These are phyloP conservation scores for Colletotrichum shisoi DNA, from an alignment of 2,329 filamentous ascomycete species.

Conservation along the genomic window DNA sequence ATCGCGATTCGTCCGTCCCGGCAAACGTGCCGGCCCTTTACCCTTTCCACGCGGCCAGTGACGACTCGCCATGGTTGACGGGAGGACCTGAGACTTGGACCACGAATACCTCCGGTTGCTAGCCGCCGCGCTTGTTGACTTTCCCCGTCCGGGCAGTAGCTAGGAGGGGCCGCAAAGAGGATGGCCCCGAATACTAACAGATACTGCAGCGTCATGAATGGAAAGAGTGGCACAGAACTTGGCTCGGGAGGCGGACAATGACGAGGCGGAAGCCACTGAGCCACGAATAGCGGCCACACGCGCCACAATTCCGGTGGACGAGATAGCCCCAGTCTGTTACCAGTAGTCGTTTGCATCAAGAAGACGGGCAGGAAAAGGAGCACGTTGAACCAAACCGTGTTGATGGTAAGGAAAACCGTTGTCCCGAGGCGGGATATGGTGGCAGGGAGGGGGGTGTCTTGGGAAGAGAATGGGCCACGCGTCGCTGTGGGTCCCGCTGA, in stretches of 20 bases:
- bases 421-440: constrained; percentile 12
- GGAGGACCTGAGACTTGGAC: constrained; percentile 28
- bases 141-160: background rate
- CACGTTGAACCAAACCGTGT: constrained; percentile 5
- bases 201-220: background rate
- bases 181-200: background rate
- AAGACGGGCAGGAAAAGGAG: constrained; percentile 11
- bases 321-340: constrained; percentile 5
- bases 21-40: constrained; percentile 8
- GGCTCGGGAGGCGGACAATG: constrained; percentile 15
- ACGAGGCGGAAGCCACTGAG: constrained; percentile 30
- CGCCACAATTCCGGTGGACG: constrained; percentile 21
- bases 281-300: background rate
- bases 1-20: background rate
- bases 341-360: constrained; percentile 4
- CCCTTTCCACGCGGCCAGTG: constrained; percentile 25
- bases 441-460: constrained; percentile 16
- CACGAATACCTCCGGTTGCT: constrained; percentile 18
- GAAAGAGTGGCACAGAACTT: background rate
- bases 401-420: constrained; percentile 7
- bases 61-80: constrained; percentile 22
- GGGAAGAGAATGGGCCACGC: constrained; percentile 28
- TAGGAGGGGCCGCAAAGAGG: constrained; percentile 7
- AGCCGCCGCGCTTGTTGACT: constrained; percentile 20
- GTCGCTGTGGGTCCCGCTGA: constrained; percentile 24